Evolutionary conservation across 1,284 basidiomycete genomes (phyloP), one percentile per base, ranked within the genome.

Genomic region (Moniliophthora roreri): DNA sequence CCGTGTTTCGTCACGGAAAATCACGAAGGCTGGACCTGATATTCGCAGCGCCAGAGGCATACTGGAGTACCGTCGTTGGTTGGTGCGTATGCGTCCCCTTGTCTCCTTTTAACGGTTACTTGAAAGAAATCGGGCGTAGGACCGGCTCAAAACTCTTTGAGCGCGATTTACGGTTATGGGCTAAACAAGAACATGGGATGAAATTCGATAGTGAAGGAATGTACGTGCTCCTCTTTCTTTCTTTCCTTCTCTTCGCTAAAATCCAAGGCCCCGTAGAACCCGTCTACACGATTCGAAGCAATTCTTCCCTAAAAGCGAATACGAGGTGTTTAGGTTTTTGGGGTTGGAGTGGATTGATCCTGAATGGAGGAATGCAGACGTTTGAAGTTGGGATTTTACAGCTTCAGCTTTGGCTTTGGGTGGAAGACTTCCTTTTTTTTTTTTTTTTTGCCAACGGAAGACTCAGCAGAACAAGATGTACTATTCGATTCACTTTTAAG

Each of bases 161-260:
- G 64, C 74, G 89, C n/a, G 91, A 93, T 64, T 64, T 93, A 50
- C 73, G 90, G 50, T 71, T 80, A 15, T 87, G 82, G 79, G 88
- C 89, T 1, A 86, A 89, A 65, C 68, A 77, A 51, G 75, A 82
- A 66, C 78, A 72, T 52, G 84, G 83, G 15, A 69, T 87, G 64
- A 91, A 90, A 61, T 93, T 93, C 58, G 89, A 92, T 66, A 90
- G 87, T 60, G 82, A 82, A 8, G 88, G 86, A 50, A 79, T 91
- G 88, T 88, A 63, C 68, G 84, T 67, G 3, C 11, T 28, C 41
- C 11, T 13, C 32, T 52, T 48, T 47, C 26, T 28, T 34, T 62
- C 56, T 42, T 56, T n/a, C 52, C 52, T n/a, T 44, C 53, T 26
- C 26, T 48, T 46, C 45, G 5, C 38, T 23, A 44, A 48, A 15